Percentiles rank a stretch among this genome's conserved stretches.
Conservation (phyloP, 176 grass and related monocot genomes). For the Juncus effusus region DNA sequence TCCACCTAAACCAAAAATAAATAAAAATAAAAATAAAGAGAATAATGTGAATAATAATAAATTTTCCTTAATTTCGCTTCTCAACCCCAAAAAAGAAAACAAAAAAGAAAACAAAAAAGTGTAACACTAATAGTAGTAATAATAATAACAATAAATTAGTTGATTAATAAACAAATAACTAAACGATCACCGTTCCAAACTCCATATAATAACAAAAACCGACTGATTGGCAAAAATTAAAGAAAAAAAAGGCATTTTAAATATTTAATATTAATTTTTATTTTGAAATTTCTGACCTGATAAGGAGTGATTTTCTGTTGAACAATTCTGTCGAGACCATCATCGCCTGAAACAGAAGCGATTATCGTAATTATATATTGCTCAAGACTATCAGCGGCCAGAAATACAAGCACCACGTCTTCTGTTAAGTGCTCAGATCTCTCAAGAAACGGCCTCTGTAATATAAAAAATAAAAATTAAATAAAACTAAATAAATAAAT, state of each 20-base stretch:
- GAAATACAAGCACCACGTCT: slow-evolving; percentile 91
- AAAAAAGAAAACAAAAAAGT: slow-evolving; percentile 17
- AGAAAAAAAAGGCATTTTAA: too few species aligned
- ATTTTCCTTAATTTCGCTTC: not conserved
- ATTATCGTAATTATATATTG: slow-evolving; percentile 79
- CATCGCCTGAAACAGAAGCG: slow-evolving; percentile 69
- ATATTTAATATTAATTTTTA: too few species aligned
- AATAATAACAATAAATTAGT: too few species aligned
- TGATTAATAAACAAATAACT: too few species aligned
- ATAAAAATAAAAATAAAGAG: slow-evolving; percentile 9
- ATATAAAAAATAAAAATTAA: slow-evolving; percentile 11
- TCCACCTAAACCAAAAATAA: slow-evolving; percentile 54
- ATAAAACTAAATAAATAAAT: slow-evolving; percentile 7
- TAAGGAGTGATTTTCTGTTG: slow-evolving; percentile 68
- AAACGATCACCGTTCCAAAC: too few species aligned
- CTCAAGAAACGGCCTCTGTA: slow-evolving; percentile 90
- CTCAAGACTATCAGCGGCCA: slow-evolving; percentile 73
- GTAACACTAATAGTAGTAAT: too few species aligned
- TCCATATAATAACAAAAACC: too few species aligned
- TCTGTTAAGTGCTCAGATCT: slow-evolving; percentile 88
- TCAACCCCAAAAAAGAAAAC: not conserved
- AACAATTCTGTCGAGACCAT: slow-evolving; percentile 65
- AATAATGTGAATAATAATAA: slow-evolving; percentile 17
- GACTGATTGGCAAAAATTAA: too few species aligned
- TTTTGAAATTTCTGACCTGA: slow-evolving; percentile 50